Conservation (phyloP, 1,139 yeast genomes). For the Cylindricascospora bacillispora region DNA sequence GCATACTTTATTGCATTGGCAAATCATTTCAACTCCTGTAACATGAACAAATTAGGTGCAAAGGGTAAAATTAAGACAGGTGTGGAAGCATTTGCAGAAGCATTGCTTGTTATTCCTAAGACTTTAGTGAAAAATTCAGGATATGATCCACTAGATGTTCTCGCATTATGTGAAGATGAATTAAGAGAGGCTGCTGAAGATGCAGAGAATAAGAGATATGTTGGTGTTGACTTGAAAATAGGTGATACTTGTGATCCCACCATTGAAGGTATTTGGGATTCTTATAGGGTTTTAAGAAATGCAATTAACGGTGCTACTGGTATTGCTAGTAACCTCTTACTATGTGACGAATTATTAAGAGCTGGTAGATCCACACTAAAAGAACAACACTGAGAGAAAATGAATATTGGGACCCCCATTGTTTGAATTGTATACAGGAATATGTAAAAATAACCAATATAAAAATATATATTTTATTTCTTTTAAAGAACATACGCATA, state of each 20-base stretch:
- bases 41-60: constrained; percentile 40
- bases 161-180: constrained; percentile 85
- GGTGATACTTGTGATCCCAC: constrained; percentile 97
- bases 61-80: constrained; percentile 89
- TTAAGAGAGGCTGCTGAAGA: constrained; percentile 29
- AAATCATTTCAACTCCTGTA: constrained; percentile 41
- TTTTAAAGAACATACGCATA: background rate
- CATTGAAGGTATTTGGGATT: constrained; percentile 93
- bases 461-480: no score
- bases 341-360: constrained; percentile 91
- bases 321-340: constrained; percentile 78
- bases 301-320: constrained; percentile 90
- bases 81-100: constrained; percentile 85
- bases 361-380: constrained; percentile 91
- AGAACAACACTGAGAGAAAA: constrained; percentile 28
- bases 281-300: constrained; percentile 84
- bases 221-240: constrained; percentile 79
- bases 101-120: constrained; percentile 82
- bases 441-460: no score
- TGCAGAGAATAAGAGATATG: constrained; percentile 56
- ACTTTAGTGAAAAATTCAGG: constrained; percentile 90
- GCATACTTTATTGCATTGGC: constrained; percentile 83
- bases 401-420: no score
- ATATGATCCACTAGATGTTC: constrained; percentile 79
- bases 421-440: no score